Evolutionary conservation across 805 yeast genomes (phyloP), one percentile per base, ranked within the genome.

Genomic region (Wickerhamomyces alni): DNA sequence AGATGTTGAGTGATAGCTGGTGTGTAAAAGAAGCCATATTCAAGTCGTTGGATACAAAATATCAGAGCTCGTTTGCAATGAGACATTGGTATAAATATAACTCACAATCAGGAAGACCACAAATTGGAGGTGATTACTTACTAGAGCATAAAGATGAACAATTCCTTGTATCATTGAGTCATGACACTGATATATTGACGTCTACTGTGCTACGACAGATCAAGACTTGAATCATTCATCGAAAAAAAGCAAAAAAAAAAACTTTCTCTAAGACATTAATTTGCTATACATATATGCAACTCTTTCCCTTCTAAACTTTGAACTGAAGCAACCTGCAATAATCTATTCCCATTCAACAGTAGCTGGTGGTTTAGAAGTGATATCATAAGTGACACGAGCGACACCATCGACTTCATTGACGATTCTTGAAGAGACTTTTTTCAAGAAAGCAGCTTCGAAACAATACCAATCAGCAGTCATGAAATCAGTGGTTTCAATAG

Each of bases 391-490:
- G 47, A 93, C 99, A 69, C 99, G 84, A 41, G 99, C 97, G 58
- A 93, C 99, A 62, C 99, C 99, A 52, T 84, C 87, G 46, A 93
- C 99, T 72, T 93, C 99, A 66, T 93, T 93, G 55, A 93, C 98
- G 47, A 93, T 93, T 75, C 99, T 82, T 33, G 95, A 78, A 42
- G 96, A 87, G 44, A 89, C 97, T 48, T 71, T 80, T 77, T 91
- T 93, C 66, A 93, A 76, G 81, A 93, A 93, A 38, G 77, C 63
- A 50, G 91, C 91, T 55, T 89, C 97, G 61, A 93, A 93, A 50
- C 83, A 85, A 65, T 69, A 93, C 99, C 99, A 93, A 68, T 93
- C 99, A 47, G 99, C 99, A 57, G 99, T 93, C 99, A 93, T 93
- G 77, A 93, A 93, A 70, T 93, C 99, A 46, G 80, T 77, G 40